phyloP scores from a whole-genome alignment of 164 flowering plant species.

The Saururus chinensis region DNA sequence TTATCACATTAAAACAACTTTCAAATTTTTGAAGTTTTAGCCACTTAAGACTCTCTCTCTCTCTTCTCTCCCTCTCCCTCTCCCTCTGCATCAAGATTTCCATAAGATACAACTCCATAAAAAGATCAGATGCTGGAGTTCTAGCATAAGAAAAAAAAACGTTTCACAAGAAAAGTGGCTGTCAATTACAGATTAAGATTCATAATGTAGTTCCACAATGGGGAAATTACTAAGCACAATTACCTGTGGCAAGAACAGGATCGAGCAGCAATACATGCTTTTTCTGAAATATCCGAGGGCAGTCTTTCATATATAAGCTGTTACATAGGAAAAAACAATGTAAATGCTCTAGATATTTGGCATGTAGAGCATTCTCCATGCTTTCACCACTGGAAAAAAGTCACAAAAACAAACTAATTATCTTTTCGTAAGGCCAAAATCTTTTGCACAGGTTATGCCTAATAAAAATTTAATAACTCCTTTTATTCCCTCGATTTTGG shows the following conservation, averaged over 20 bases:
- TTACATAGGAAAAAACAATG: constrained; percentile 3
- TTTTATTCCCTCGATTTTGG: too few relatives aligned
- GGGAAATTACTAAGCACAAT: too few relatives aligned
- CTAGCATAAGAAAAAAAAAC: too few relatives aligned
- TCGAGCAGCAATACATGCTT: constrained; percentile 93
- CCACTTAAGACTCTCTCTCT: too few relatives aligned
- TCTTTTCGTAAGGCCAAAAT: too few relatives aligned
- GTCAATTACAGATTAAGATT: too few relatives aligned
- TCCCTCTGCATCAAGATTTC: not conserved
- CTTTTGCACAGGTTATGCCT: not conserved
- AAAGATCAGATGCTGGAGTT: not conserved
- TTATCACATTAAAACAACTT: too few relatives aligned
- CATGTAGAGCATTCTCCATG: constrained; percentile 95
- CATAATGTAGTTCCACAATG: too few relatives aligned
- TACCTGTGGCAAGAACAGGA: constrained; percentile 96
- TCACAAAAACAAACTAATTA: not conserved
- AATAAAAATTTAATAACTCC: not conserved
- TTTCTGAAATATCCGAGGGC: constrained; percentile 85
- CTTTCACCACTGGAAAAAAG: constrained; percentile 54
- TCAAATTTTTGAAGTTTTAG: not conserved
- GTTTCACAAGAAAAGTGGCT: too few relatives aligned
- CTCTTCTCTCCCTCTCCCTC: too few relatives aligned
- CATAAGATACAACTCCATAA: not conserved
- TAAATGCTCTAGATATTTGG: constrained; percentile 6
- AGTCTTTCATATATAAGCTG: constrained; percentile 94